Percentiles rank a stretch among this genome's conserved stretches.
These are phyloP conservation scores for Trichophyton mentagrophytes DNA, from an alignment of 2,329 filamentous ascomycete genomes.

Conservation along the genomic window DNA sequence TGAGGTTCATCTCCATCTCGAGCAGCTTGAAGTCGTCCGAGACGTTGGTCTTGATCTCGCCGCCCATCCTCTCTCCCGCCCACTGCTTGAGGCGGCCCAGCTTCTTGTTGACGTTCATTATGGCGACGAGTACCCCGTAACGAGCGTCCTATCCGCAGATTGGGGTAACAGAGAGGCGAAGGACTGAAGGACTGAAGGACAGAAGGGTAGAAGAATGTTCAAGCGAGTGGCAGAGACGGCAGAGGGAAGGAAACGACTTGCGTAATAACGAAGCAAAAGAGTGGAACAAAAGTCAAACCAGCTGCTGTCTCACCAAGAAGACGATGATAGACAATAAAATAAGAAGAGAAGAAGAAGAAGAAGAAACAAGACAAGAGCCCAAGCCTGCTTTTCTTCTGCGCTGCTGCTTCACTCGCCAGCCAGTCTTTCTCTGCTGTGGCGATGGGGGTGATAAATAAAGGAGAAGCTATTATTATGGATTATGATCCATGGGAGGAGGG, in stretches of 20 bases:
- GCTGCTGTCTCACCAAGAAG: slow-evolving; percentile 1
- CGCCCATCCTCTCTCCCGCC: slow-evolving; percentile 93
- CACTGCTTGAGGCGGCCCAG: slow-evolving; percentile 95
- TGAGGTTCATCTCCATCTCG: slow-evolving; percentile 78
- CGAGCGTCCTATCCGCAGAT: no score
- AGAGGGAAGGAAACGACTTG: neutral
- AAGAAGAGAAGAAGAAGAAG: neutral
- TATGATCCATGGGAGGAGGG: no score
- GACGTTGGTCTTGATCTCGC: slow-evolving; percentile 71
- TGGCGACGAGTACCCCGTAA: neutral
- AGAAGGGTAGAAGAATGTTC: neutral
- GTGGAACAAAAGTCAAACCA: slow-evolving; percentile 2
- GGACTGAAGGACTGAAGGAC: neutral
- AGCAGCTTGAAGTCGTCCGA: slow-evolving; percentile 85
- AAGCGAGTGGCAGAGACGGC: neutral
- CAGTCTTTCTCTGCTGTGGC: neutral
- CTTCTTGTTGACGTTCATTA: slow-evolving; percentile 65
- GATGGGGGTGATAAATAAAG: neutral
- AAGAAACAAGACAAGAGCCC: neutral
- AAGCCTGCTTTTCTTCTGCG: neutral
- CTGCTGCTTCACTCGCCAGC: no score
- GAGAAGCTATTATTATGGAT: no score
- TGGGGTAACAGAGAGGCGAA: neutral
- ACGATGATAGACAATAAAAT: neutral
- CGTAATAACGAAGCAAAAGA: neutral